Percentiles rank a stretch among this genome's conserved stretches.
Evolutionary conservation across 352 stramenopile species (phyloP).

Genomic region (Phytophthora hibernalis): DNA sequence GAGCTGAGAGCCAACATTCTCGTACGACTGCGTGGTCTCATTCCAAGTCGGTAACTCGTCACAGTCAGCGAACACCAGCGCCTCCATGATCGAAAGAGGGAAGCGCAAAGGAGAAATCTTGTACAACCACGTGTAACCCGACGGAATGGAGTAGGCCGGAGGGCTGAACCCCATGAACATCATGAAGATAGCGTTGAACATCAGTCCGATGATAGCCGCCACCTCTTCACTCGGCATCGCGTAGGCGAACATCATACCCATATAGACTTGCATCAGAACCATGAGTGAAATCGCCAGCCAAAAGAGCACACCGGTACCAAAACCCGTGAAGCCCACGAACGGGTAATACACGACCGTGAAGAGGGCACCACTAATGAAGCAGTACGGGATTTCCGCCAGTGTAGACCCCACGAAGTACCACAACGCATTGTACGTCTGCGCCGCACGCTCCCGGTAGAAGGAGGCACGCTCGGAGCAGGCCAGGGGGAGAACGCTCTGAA

Average conservation of each 20-base stretch:
- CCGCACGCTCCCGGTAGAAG: slow-evolving; percentile 87
- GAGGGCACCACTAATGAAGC: slow-evolving; percentile 25
- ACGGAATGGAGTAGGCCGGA: slow-evolving; percentile 30
- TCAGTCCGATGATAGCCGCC: slow-evolving; percentile 36
- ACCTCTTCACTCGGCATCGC: slow-evolving; percentile 35
- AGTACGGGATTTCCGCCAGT: slow-evolving; percentile 63
- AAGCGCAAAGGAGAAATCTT: slow-evolving; percentile 30
- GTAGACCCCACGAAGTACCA: slow-evolving; percentile 58
- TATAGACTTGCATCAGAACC: slow-evolving; percentile 40
- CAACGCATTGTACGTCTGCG: slow-evolving; percentile 75
- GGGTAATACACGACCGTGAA: slow-evolving; percentile 48
- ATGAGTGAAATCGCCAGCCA: slow-evolving; percentile 36
- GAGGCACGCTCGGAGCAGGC: slow-evolving; percentile 81
- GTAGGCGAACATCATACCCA: slow-evolving; percentile 41
- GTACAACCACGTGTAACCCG: slow-evolving; percentile 24
- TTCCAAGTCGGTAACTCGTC: slow-evolving; percentile 19
- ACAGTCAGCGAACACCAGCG: slow-evolving; percentile 28
- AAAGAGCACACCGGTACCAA: slow-evolving; percentile 23
- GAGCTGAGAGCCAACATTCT: slow-evolving; percentile 18
- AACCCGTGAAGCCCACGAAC: slow-evolving; percentile 35
- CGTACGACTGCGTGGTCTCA: slow-evolving; percentile 5
- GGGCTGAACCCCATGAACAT: slow-evolving; percentile 42
- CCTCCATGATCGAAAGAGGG: slow-evolving; percentile 26
- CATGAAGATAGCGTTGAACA: slow-evolving; percentile 45
- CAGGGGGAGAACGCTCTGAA: slow-evolving; percentile 69